Percentiles rank a stretch among this genome's conserved stretches.
phyloP scores from a whole-genome alignment of 768 basidiomycete genomes.

The Leccinellum rugosiceps region DNA sequence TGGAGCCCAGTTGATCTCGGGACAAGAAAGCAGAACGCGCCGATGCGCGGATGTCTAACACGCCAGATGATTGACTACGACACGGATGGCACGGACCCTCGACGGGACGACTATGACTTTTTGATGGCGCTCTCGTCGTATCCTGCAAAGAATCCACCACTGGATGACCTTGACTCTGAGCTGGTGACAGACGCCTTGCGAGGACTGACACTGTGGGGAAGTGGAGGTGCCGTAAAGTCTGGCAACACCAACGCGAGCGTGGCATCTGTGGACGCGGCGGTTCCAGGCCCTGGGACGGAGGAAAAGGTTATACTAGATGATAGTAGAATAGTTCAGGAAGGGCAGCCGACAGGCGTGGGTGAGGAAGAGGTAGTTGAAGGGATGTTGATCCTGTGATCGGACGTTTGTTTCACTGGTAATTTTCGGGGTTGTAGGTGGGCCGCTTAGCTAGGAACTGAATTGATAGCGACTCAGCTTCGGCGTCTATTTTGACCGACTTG shows the following conservation, averaged over 20 bases:
- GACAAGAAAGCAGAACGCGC: conserved; percentile 42
- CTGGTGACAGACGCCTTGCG: conserved; percentile 41
- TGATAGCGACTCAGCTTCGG: background rate
- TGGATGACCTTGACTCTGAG: conserved; percentile 48
- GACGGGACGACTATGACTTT: conserved; percentile 51
- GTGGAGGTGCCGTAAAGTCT: conserved; percentile 2
- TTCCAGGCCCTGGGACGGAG: background rate
- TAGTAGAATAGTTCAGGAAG: background rate
- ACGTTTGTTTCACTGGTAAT: background rate
- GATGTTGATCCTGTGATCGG: conserved; percentile 12
- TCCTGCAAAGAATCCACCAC: conserved; percentile 38
- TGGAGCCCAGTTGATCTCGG: conserved; percentile 35
- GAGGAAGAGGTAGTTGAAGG: conserved; percentile 24
- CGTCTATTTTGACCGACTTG: background rate
- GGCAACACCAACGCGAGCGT: background rate
- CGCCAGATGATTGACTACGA: conserved; percentile 16
- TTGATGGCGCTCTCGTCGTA: conserved; percentile 40
- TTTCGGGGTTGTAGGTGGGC: background rate
- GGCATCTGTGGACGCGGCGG: background rate
- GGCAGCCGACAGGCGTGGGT: background rate
- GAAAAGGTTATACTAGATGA: background rate
- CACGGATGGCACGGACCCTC: conserved; percentile 14
- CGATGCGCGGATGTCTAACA: conserved; percentile 33
- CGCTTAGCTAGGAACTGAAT: background rate
- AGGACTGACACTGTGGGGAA: conserved; percentile 51